phyloP scores from a whole-genome alignment of 345 rosid species.

The Triadica sebifera region DNA sequence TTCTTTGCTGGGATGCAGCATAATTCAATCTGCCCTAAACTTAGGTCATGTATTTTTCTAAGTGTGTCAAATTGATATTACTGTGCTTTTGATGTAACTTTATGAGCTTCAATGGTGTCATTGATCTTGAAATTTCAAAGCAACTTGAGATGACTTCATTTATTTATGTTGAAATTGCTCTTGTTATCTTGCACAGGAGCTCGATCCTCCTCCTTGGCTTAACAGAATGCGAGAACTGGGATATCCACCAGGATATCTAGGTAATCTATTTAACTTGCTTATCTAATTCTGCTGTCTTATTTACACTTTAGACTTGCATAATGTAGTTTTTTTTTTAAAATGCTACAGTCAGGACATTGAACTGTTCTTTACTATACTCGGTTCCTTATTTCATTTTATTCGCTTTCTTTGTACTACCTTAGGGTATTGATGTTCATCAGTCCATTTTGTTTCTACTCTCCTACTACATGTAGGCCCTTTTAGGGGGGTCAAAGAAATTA shows the following conservation, averaged over 20 bases:
- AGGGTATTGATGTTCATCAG: neutral
- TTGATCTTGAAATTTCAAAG: neutral
- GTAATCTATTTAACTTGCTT: slow-evolving; percentile 31
- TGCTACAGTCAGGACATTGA: neutral
- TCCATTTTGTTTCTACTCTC: neutral
- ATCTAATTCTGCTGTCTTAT: neutral
- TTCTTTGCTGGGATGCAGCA: neutral
- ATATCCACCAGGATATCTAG: slow-evolving; percentile 92
- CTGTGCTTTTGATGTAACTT: slow-evolving; percentile 1
- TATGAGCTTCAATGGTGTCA: neutral
- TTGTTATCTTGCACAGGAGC: slow-evolving; percentile 50
- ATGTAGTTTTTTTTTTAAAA: neutral
- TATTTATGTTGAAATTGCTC: neutral
- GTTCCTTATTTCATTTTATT: neutral
- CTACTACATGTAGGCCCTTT: neutral
- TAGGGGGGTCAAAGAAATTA: neutral
- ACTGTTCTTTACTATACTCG: neutral
- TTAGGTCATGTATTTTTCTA: neutral
- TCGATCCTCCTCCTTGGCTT: slow-evolving; percentile 99
- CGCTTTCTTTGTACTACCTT: neutral
- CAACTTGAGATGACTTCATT: neutral
- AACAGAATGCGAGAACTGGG: slow-evolving; percentile 95
- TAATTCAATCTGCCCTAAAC: neutral
- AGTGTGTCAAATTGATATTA: neutral
- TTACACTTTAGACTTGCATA: neutral